Evolutionary conservation across 2,329 filamentous ascomycete genomes (phyloP).

Genomic region (Aureobasidium sp.): DNA sequence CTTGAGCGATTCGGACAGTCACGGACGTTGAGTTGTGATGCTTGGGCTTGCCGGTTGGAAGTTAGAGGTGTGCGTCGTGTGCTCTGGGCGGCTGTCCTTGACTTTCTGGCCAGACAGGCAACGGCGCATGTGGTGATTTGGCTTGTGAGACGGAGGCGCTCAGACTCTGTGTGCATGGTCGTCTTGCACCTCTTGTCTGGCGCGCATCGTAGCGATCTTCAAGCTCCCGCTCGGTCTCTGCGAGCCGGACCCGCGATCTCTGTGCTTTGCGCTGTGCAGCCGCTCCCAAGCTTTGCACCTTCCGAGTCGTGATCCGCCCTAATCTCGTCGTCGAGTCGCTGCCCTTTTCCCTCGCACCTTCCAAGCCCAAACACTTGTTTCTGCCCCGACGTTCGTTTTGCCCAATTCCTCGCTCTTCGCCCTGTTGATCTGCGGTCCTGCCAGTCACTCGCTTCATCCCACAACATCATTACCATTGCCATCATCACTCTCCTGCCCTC

Average conservation of each 20-base stretch:
- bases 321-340: slow-evolving; percentile 10
- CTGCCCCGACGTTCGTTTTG: slow-evolving; percentile 11
- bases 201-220: slow-evolving; percentile 9
- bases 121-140: slow-evolving; percentile 11
- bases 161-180: not conserved
- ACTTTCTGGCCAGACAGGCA: slow-evolving; percentile 8
- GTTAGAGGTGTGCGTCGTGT: not conserved
- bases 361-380: slow-evolving; percentile 11
- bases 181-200: not conserved
- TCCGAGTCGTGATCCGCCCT: slow-evolving; percentile 13
- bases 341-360: slow-evolving; percentile 12
- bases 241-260: slow-evolving; percentile 12
- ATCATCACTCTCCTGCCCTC: not conserved
- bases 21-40: slow-evolving; percentile 9
- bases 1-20: not conserved
- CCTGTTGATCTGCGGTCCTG: slow-evolving; percentile 6
- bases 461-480: slow-evolving; percentile 1
- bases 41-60: slow-evolving; percentile 5
- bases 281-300: slow-evolving; percentile 12
- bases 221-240: slow-evolving; percentile 13
- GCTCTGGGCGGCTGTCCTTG: not conserved
- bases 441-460: slow-evolving; percentile 4
- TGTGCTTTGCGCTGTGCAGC: slow-evolving; percentile 9
- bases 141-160: slow-evolving; percentile 11
- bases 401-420: not conserved